Base-by-base conservation (phyloP, 2,329 filamentous ascomycete genomes). In the Talaromyces sp. region DNA sequence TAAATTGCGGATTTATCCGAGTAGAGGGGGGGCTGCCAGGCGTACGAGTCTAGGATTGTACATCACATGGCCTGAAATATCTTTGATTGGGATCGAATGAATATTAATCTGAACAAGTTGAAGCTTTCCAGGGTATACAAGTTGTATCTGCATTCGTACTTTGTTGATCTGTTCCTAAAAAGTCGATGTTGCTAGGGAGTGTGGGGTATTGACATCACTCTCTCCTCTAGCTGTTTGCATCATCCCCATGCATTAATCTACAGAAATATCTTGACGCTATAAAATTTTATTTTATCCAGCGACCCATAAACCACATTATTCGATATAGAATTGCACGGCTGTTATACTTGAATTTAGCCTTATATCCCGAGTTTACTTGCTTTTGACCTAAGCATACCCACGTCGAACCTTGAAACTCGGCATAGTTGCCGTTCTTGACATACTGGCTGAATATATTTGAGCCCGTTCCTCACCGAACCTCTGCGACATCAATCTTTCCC, bases 1-100 rank as follows among this genome's bases (percentile, higher is more conserved):
- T 56, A 56, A 56, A 56, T 56, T 56, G 52, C 19, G n/a, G 33
- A 56, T 56, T 56, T 56, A 56, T 56, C 52, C 52, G 52, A 56
- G 27, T 50, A 25, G 52, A 35, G 52, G 52, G 52, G 52, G 52
- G 52, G 52, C 33, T 39, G 31, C 15, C 17, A n/a, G 35, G 7
- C 2, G 13, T 41, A 11, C 15, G 25, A 31, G 25, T 52, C 25
- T 10, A 31, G 27, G 33, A 9, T 9, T 27, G 25, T 27, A 15
- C 22, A 52, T 52, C 49, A 52, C 49, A 52, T 52, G 49, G 49
- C 49, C 49, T 31, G 49, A 19, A 52, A 31, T 31, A 31, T 27
- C 27, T 50, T 27, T 27, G 11, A 31, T 8, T 52, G 13, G n/a
- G 27, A 33, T 11, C 33, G 49, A 52, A 11, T 37, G 3, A 37